phyloP scores from a whole-genome alignment of 2,329 filamentous ascomycete species.

The Aspergillus unguis region DNA sequence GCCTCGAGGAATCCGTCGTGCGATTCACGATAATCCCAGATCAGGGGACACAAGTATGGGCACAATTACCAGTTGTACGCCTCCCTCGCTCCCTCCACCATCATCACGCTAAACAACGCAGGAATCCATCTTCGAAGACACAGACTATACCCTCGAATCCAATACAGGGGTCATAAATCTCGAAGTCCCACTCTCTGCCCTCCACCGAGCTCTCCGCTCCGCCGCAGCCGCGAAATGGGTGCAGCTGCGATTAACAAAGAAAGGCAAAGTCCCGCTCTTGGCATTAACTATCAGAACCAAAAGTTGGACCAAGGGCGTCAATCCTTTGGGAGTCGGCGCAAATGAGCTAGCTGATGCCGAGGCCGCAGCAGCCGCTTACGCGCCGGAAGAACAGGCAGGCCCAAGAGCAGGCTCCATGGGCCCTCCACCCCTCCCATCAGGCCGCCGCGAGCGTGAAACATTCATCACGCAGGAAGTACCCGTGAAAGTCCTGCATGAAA shows the following conservation, averaged over 20 bases:
- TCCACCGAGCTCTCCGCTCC: constrained; percentile 88
- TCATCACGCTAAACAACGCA: constrained; percentile 15
- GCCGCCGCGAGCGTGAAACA: constrained; percentile 74
- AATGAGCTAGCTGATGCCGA: constrained; percentile 5
- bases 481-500: constrained; percentile 80
- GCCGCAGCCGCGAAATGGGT: constrained; percentile 77
- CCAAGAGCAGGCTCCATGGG: neutral
- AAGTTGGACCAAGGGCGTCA: constrained; percentile 43
- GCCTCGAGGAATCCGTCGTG: constrained; percentile 79
- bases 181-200: constrained; percentile 81
- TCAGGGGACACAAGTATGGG: constrained; percentile 94
- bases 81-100: neutral
- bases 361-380: constrained; percentile 2
- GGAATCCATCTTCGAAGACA: constrained; percentile 81
- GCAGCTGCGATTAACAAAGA: constrained; percentile 86
- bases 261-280: constrained; percentile 79
- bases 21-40: constrained; percentile 96
- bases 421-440: constrained; percentile 5
- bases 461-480: constrained; percentile 94
- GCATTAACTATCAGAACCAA: constrained; percentile 81
- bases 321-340: constrained; percentile 53
- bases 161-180: constrained; percentile 94
- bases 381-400: constrained; percentile 4
- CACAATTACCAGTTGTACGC: constrained; percentile 54
- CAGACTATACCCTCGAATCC: constrained; percentile 77